Evolutionary conservation across 2,329 filamentous ascomycete species (phyloP).

Genomic region (Ophiostoma triangulosporum): DNA sequence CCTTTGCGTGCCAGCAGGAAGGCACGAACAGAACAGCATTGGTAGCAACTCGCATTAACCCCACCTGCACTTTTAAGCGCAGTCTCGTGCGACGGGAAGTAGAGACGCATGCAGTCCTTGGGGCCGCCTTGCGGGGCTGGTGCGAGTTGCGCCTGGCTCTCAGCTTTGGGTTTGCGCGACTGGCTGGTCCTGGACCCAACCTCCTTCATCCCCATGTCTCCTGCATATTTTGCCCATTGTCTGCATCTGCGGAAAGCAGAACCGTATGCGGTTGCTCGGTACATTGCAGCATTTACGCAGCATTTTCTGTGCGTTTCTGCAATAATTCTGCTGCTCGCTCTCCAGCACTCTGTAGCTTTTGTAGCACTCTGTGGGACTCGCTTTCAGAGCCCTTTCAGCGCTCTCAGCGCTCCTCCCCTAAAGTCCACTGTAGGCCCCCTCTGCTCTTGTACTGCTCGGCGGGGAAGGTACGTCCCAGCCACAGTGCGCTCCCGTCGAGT

Average conservation of each 20-base stretch:
- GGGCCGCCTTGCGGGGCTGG: background rate
- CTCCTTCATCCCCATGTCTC: constrained; percentile 32
- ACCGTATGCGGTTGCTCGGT: constrained; percentile 42
- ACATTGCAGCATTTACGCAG: constrained; percentile 30
- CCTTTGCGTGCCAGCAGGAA: constrained; percentile 24
- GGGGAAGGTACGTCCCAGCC: no score
- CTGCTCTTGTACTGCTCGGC: no score
- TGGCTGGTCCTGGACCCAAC: constrained; percentile 26
- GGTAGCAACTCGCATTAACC: constrained; percentile 30
- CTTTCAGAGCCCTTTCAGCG: no score
- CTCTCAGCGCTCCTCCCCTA: no score
- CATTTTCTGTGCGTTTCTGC: background rate
- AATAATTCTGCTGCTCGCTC: no score
- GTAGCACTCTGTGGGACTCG: no score
- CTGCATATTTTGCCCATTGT: constrained; percentile 39
- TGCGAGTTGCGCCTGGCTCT: constrained; percentile 11
- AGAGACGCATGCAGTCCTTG: constrained; percentile 49
- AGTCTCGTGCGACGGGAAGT: constrained; percentile 66
- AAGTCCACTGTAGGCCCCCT: no score
- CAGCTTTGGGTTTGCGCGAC: constrained; percentile 14
- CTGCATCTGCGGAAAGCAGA: constrained; percentile 74
- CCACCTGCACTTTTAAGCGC: constrained; percentile 53
- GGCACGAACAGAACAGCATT: background rate
- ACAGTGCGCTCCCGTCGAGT: no score
- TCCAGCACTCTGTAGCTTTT: no score